Evolutionary conservation across 2,329 filamentous ascomycete genomes (phyloP).

Genomic region (Colletotrichum musae): DNA sequence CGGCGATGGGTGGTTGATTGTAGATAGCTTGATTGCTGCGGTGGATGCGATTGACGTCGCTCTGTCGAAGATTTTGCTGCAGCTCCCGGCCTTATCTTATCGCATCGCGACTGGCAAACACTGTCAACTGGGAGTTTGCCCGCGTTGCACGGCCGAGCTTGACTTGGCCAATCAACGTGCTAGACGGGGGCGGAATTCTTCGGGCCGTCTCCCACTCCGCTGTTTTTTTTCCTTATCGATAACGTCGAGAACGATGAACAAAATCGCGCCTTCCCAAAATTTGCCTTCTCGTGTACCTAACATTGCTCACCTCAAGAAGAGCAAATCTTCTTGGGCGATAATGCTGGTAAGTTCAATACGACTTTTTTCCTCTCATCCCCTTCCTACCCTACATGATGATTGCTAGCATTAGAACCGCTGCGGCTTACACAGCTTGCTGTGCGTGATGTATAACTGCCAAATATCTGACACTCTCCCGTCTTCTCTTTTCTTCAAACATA

Average conservation of each 20-base stretch:
- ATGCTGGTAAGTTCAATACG: constrained; percentile 35
- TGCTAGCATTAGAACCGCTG: constrained; percentile 62
- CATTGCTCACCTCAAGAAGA: constrained; percentile 31
- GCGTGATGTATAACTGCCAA: constrained; percentile 59
- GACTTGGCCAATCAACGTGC: constrained; percentile 13
- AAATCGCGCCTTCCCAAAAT: constrained; percentile 25
- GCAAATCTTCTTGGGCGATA: constrained; percentile 36
- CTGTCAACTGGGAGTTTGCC: background rate
- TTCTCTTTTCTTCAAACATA: constrained; percentile 43
- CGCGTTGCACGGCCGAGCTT: background rate
- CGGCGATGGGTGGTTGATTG: constrained; percentile 16
- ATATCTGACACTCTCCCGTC: constrained; percentile 50
- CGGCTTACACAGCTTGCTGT: constrained; percentile 63
- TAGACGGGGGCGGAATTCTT: background rate
- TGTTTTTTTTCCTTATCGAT: constrained; percentile 33
- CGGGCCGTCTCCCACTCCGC: constrained; percentile 26
- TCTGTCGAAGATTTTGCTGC: constrained; percentile 41
- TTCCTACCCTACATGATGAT: constrained; percentile 52
- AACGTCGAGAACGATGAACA: constrained; percentile 20
- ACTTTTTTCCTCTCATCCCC: background rate
- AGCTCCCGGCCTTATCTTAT: constrained; percentile 40
- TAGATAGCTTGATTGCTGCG: constrained; percentile 17
- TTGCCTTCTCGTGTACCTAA: background rate
- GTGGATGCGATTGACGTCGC: constrained; percentile 31
- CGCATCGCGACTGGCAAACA: constrained; percentile 12